Evolutionary conservation across 257 asterid genomes (phyloP).

Genomic region (Thymus quinquecostatus): DNA sequence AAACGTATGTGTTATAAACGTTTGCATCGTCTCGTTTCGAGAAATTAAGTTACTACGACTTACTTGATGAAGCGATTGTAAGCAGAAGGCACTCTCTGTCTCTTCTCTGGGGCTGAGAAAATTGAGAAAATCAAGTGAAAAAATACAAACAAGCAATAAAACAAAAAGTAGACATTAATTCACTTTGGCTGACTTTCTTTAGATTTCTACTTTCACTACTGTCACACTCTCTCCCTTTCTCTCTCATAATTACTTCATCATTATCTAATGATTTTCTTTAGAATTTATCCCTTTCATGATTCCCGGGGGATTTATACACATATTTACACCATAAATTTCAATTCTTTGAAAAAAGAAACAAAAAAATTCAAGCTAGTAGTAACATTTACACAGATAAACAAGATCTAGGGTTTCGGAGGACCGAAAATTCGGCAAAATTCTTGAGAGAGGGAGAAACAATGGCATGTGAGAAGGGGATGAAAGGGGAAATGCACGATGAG

Average conservation of each 20-base stretch:
- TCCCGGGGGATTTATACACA: conserved; percentile 35
- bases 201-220: conserved; percentile 38
- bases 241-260: conserved; percentile 74
- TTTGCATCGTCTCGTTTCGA: too few relatives aligned
- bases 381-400: neutral
- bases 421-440: neutral
- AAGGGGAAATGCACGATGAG: conserved; percentile 34
- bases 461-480: neutral
- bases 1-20: too few relatives aligned
- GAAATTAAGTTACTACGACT: conserved; percentile 22
- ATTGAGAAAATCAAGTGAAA: conserved; percentile 27
- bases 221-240: conserved; percentile 30
- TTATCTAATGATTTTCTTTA: conserved; percentile 69
- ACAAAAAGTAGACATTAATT: conserved; percentile 42
- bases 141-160: conserved; percentile 57
- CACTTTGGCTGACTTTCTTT: conserved; percentile 64
- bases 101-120: conserved; percentile 87
- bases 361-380: neutral
- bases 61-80: conserved; percentile 98
- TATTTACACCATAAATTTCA: neutral
- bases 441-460: too few relatives aligned
- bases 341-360: neutral
- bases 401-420: conserved; percentile 5
- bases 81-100: conserved; percentile 99
- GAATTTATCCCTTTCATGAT: conserved; percentile 39